Percentiles rank a stretch among this genome's conserved stretches.
Conservation (phyloP, 2,329 filamentous ascomycete species). For the Aspergillus carbonarius region DNA sequence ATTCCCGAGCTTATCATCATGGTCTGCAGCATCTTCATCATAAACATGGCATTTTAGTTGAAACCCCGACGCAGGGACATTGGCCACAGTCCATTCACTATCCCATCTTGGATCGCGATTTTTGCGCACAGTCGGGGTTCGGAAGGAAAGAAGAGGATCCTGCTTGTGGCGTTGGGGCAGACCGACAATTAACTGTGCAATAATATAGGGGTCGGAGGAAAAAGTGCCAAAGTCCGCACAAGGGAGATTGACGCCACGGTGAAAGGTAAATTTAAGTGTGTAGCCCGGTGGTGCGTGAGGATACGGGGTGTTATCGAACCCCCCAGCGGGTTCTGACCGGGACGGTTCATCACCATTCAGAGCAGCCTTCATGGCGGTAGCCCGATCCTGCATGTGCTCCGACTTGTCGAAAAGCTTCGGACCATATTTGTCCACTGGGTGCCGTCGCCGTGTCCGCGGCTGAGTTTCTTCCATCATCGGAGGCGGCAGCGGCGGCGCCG, state of each 20-base stretch:
- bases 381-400: conserved; percentile 40
- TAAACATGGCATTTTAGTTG: conserved; percentile 81
- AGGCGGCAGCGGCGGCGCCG: not conserved
- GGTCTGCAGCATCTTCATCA: conserved; percentile 84
- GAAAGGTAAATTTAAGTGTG: conserved; percentile 81
- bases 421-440: conserved; percentile 35
- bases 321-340: conserved; percentile 62
- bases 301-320: conserved; percentile 76
- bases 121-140: conserved; percentile 72
- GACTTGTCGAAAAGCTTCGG: conserved; percentile 42
- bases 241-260: conserved; percentile 76
- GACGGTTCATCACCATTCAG: conserved; percentile 7
- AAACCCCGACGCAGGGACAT: conserved; percentile 78
- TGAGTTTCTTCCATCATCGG: conserved; percentile 15
- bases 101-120: conserved; percentile 78
- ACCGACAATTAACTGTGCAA: conserved; percentile 70
- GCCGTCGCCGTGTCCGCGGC: conserved; percentile 22
- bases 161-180: conserved; percentile 80
- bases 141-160: conserved; percentile 71
- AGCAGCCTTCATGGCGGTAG: conserved; percentile 25
- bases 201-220: conserved; percentile 80
- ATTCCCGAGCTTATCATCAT: conserved; percentile 85
- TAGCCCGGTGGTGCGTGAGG: conserved; percentile 74
- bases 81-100: conserved; percentile 82
- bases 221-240: conserved; percentile 74